These are phyloP conservation scores for Hebeloma cylindrosporum DNA, from an alignment of 768 basidiomycete species.

Conservation along the genomic window DNA sequence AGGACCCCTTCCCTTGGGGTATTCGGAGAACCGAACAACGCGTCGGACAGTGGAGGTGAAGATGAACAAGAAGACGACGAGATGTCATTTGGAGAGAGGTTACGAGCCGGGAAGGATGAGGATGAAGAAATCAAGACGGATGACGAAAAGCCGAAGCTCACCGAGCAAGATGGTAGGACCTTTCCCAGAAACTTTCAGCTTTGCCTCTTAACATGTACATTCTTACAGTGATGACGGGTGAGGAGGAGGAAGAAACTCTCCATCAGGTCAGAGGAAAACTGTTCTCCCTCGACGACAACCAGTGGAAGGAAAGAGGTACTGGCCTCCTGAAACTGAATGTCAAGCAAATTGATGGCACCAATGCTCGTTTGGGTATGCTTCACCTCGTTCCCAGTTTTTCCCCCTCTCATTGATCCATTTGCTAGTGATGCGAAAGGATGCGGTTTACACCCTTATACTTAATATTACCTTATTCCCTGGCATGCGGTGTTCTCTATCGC, in stretches of 20 bases:
- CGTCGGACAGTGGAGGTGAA: slow-evolving; percentile 42
- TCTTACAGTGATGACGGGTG: slow-evolving; percentile 65
- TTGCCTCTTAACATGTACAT: slow-evolving; percentile 5
- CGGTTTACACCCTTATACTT: slow-evolving; percentile 70
- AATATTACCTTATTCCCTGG: slow-evolving; percentile 78
- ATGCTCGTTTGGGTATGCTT: slow-evolving; percentile 65
- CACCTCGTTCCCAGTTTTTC: slow-evolving; percentile 11
- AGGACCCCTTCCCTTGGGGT: slow-evolving; percentile 27
- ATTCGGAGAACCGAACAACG: slow-evolving; percentile 27
- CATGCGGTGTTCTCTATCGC: slow-evolving; percentile 70
- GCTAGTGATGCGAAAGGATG: slow-evolving; percentile 84
- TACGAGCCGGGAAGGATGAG: slow-evolving; percentile 62
- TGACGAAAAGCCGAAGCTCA: slow-evolving; percentile 54
- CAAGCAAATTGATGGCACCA: slow-evolving; percentile 56
- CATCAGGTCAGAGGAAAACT: slow-evolving; percentile 79
- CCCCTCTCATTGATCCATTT: not conserved
- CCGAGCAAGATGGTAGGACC: slow-evolving; percentile 65
- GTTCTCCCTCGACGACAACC: slow-evolving; percentile 58
- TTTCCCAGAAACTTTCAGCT: slow-evolving; percentile 4
- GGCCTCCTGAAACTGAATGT: slow-evolving; percentile 74
- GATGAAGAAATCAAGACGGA: slow-evolving; percentile 50
- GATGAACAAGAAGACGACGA: slow-evolving; percentile 46
- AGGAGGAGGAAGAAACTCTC: slow-evolving; percentile 79
- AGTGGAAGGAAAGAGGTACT: slow-evolving; percentile 79
- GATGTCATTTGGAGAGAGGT: slow-evolving; percentile 60